Base-by-base conservation (phyloP, 2,329 filamentous ascomycete species). In the Lachnellula arida region DNA sequence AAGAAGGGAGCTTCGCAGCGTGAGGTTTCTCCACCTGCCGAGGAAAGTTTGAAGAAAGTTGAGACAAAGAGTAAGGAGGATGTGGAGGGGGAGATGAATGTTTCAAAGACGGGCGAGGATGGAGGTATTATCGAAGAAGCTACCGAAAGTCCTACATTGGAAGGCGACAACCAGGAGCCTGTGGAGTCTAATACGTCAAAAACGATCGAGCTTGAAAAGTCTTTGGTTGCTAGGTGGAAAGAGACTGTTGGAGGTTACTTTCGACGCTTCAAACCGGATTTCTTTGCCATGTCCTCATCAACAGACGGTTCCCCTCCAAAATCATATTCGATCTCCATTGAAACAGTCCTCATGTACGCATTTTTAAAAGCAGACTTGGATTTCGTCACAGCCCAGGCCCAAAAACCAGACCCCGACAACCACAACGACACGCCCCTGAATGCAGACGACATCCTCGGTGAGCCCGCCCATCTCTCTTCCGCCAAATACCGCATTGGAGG, bases 361-460 rank as follows among this genome's bases (percentile, higher is more conserved):
- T 99, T 99, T 67, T 79, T 99, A 49, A 89, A 91, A 64, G 91
- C 92, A 35, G 94, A 99, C 71, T 83, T 97, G 51, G 93, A 97
- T 73, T 99, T 99, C 67, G 86, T 97, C 53, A 84, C 88, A 5
- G 91, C 91, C 0, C 93, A 97, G 73, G 91, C 91, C 5, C 81
- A 83, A 46, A 46, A 95, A 70, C 80, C 85, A n/a, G 82, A 88
- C 65, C 80, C 85, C 0, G 81, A 95, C 65, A 78, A 82, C 4
- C 77, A 84, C 17, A 80, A 84, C 44, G 92, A 97, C 68, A 78
- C 81, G 23, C 91, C 92, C 0, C 77, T 97, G 48, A 96, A 96
- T 73, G 82, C 87, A 60, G 84, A 92, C 67, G 92, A 96, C 70
- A 84, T 96, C 46, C 80, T 96, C 3, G 89, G 90, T 34, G 75